Conservation (phyloP, 768 basidiomycete species). For the Polyporus arcularius region DNA sequence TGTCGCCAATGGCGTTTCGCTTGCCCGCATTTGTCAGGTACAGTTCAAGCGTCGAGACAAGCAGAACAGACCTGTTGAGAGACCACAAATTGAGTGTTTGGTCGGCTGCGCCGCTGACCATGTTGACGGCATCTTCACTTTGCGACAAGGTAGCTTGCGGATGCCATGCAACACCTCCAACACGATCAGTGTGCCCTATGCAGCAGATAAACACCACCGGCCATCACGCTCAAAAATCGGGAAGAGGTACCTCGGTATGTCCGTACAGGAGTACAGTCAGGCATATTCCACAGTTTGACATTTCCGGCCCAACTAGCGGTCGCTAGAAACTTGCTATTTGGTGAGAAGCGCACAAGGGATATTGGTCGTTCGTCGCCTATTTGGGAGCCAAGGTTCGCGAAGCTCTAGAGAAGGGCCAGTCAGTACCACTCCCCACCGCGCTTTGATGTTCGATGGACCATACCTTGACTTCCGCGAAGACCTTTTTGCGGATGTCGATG, state of each 20-base stretch:
- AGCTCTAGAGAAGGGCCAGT: constrained; percentile 55
- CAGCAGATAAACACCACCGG: not conserved
- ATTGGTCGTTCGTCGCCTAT: constrained; percentile 96
- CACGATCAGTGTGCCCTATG: constrained; percentile 82
- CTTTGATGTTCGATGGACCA: constrained; percentile 21
- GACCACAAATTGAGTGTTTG: constrained; percentile 88
- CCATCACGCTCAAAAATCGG: not conserved
- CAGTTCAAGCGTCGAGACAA: not conserved
- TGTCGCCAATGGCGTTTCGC: constrained; percentile 83
- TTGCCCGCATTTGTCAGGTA: constrained; percentile 32
- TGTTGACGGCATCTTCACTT: constrained; percentile 65
- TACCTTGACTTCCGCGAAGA: constrained; percentile 90
- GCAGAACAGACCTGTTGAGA: constrained; percentile 61
- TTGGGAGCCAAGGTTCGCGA: constrained; percentile 93
- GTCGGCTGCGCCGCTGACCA: constrained; percentile 92
- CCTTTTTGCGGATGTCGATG: constrained; percentile 89
- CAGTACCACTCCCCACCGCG: not conserved
- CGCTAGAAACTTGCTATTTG: constrained; percentile 83
- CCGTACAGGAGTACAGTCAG: constrained; percentile 78
- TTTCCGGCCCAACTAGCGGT: constrained; percentile 97
- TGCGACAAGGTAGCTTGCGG: constrained; percentile 84
- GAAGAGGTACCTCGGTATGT: constrained; percentile 64
- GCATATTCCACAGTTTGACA: constrained; percentile 95
- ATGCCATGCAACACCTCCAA: constrained; percentile 98
- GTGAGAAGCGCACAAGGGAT: constrained; percentile 91